phyloP scores from a whole-genome alignment of 768 basidiomycete genomes.

The Kwoniella sp. region DNA sequence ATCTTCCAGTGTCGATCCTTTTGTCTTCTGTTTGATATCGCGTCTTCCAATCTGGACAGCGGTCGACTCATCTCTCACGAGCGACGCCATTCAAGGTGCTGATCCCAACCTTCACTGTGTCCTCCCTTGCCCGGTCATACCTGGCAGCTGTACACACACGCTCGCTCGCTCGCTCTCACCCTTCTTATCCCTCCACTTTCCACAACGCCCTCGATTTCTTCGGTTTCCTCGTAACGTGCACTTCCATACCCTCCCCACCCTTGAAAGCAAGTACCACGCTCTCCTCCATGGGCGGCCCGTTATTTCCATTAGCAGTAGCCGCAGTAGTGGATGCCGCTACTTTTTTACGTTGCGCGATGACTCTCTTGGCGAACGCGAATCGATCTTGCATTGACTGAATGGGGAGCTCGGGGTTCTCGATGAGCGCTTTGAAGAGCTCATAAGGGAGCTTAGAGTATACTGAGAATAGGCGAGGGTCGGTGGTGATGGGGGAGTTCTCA shows the following conservation, averaged over 20 bases:
- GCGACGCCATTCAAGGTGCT: no score
- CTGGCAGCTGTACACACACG: no score
- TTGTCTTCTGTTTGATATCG: no score
- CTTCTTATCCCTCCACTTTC: conserved; percentile 58
- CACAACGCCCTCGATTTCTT: conserved; percentile 63
- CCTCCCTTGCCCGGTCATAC: no score
- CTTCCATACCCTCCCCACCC: conserved; percentile 68
- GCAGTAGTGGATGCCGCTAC: background rate
- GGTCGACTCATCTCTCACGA: no score
- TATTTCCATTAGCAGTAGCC: background rate
- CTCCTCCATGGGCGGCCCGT: conserved; percentile 59
- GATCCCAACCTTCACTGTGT: no score
- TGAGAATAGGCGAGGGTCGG: conserved; percentile 29
- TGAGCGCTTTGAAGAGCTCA: conserved; percentile 59
- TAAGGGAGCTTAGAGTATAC: conserved; percentile 76
- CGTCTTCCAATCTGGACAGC: no score
- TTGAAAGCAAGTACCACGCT: conserved; percentile 91
- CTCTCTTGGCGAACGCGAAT: conserved; percentile 90
- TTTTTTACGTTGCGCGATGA: conserved; percentile 78
- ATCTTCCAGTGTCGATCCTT: no score
- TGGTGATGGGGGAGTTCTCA: conserved; percentile 9
- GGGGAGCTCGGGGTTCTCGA: conserved; percentile 42
- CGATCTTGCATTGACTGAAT: conserved; percentile 77
- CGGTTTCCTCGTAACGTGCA: conserved; percentile 84
- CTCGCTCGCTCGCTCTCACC: no score